Percentiles rank a stretch among this genome's conserved stretches.
These are phyloP conservation scores for Phialocephala subalpina DNA, from an alignment of 2,329 filamentous ascomycete genomes.

Conservation along the genomic window DNA sequence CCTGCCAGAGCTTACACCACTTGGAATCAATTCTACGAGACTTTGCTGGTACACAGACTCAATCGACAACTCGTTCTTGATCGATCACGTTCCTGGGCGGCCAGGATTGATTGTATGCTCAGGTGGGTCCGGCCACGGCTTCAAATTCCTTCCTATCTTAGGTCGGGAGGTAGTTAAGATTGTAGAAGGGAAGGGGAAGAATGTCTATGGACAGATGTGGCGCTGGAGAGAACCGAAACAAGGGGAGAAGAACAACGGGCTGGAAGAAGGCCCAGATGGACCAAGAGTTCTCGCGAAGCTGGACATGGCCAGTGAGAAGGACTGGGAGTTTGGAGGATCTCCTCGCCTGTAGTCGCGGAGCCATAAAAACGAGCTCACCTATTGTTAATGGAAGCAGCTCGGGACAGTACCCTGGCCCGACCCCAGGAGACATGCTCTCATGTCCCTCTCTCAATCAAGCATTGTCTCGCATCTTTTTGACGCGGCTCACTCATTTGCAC, in stretches of 20 bases:
- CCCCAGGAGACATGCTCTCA: too few species aligned
- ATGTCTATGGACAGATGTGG: constrained; percentile 5
- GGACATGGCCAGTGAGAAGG: background rate
- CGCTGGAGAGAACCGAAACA: background rate
- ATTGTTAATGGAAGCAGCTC: too few species aligned
- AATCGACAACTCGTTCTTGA: constrained; percentile 58
- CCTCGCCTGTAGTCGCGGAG: background rate
- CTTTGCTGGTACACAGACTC: constrained; percentile 67
- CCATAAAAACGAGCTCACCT: too few species aligned
- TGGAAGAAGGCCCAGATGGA: background rate
- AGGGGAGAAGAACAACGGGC: background rate
- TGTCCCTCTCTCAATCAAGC: too few species aligned
- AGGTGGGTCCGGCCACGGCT: constrained; percentile 62
- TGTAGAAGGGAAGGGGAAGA: constrained; percentile 45
- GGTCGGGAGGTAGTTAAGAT: constrained; percentile 58
- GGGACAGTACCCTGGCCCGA: too few species aligned
- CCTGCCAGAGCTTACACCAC: background rate
- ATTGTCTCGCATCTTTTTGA: too few species aligned
- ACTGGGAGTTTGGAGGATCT: background rate
- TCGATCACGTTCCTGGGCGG: constrained; percentile 57
- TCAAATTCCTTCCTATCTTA: constrained; percentile 63
- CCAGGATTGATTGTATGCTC: constrained; percentile 59
- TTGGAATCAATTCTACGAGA: constrained; percentile 44
- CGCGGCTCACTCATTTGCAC: too few species aligned
- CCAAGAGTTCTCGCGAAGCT: background rate